phyloP scores from a whole-genome alignment of 768 basidiomycete species.

The Steccherinum ochraceum region DNA sequence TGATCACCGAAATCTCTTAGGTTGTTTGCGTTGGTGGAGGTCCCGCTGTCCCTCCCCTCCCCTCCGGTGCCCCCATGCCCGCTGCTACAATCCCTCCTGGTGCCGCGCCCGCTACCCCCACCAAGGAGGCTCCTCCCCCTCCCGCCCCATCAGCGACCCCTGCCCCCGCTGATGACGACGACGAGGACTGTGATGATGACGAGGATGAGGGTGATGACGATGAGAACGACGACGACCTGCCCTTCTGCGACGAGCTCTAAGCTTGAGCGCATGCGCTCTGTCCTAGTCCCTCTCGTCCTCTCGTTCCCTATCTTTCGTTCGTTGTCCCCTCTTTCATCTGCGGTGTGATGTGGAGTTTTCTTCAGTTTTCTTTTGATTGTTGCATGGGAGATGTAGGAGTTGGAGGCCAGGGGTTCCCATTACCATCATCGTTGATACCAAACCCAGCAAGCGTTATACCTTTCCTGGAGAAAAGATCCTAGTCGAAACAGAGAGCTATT shows the following conservation, averaged over 20 bases:
- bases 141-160: constrained; percentile 16
- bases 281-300: no score
- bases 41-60: constrained; percentile 37
- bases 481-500: no score
- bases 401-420: no score
- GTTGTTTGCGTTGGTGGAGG: constrained; percentile 45
- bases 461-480: no score
- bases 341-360: no score
- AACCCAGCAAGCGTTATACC: no score
- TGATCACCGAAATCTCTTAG: constrained; percentile 21
- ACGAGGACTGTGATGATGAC: constrained; percentile 2
- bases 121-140: constrained; percentile 11
- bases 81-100: constrained; percentile 18
- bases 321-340: no score
- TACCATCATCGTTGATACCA: no score
- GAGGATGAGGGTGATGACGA: constrained; percentile 18
- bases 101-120: constrained; percentile 14
- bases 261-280: not conserved
- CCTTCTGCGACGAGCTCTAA: constrained; percentile 48
- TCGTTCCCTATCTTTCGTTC: no score
- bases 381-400: no score
- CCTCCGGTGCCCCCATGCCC: constrained; percentile 24
- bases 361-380: no score
- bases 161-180: constrained; percentile 6
- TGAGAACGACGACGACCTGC: constrained; percentile 36